Percentiles rank a stretch among this genome's conserved stretches.
Evolutionary conservation across 2,329 filamentous ascomycete genomes (phyloP).

Genomic region (Rhynchosporium secalis): DNA sequence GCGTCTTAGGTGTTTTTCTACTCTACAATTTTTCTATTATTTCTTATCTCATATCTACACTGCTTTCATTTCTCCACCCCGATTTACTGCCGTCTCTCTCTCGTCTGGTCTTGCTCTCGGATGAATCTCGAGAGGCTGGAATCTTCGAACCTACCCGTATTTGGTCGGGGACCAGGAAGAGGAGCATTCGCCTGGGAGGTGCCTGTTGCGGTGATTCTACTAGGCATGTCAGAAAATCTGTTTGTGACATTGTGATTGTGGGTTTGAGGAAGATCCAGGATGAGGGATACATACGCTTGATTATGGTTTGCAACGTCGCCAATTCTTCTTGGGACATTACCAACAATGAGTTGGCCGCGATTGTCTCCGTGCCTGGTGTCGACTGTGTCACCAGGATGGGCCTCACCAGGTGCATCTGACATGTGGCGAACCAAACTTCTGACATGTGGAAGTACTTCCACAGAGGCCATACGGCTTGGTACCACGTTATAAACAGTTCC

Average conservation of each 20-base stretch:
- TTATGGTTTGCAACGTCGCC: neutral
- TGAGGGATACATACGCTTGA: no score
- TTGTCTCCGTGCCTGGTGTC: conserved; percentile 1
- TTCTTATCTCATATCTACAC: neutral
- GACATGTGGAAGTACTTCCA: conserved; percentile 5
- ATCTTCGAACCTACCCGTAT: neutral
- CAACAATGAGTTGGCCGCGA: neutral
- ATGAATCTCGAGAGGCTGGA: neutral
- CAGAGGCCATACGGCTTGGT: neutral
- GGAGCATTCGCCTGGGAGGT: neutral
- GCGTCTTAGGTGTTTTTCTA: no score
- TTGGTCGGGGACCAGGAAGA: neutral
- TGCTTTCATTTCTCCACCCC: neutral
- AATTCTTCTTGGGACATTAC: neutral
- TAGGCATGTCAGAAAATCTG: neutral
- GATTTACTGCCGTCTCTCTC: neutral
- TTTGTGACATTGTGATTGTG: no score
- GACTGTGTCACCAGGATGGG: neutral
- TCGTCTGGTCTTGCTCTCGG: neutral
- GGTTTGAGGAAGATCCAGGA: no score
- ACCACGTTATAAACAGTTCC: neutral
- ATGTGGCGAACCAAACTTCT: neutral
- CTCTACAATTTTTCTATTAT: no score
- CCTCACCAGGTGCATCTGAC: neutral
- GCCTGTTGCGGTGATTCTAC: neutral